These are phyloP conservation scores for Candida morakotiae DNA, from an alignment of 805 yeast genomes.

Conservation along the genomic window DNA sequence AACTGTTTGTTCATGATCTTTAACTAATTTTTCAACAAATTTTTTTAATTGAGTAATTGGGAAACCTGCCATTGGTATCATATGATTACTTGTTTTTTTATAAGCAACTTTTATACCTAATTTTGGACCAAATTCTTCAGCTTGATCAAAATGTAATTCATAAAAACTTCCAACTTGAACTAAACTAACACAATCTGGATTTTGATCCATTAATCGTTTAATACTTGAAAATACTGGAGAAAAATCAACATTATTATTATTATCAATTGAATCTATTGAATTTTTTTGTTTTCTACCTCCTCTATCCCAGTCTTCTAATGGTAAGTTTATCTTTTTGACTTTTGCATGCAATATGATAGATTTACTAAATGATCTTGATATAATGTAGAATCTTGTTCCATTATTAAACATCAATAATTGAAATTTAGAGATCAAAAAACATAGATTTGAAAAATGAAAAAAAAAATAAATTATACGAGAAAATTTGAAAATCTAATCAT, in stretches of 20 bases:
- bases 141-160: conserved; percentile 87
- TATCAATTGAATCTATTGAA: conserved; percentile 4
- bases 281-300: conserved; percentile 32
- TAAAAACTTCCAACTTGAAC: conserved; percentile 87
- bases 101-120: conserved; percentile 70
- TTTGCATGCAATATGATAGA: not conserved
- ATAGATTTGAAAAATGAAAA: too few species aligned
- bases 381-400: not conserved
- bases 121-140: conserved; percentile 64
- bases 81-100: conserved; percentile 38
- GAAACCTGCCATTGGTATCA: conserved; percentile 86
- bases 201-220: conserved; percentile 26
- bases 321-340: not conserved
- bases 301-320: conserved; percentile 31
- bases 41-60: conserved; percentile 70
- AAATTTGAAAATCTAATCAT: too few species aligned
- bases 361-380: not conserved
- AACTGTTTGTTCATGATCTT: conserved; percentile 64
- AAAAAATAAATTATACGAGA: too few species aligned
- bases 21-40: conserved; percentile 70
- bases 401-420: not conserved
- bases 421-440: too few species aligned
- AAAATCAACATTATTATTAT: conserved; percentile 11
- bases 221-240: conserved; percentile 34
- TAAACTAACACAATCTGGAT: conserved; percentile 37